Evolutionary conservation across 2,329 filamentous ascomycete genomes (phyloP).

Genomic region (Tolypocladium capitatum): DNA sequence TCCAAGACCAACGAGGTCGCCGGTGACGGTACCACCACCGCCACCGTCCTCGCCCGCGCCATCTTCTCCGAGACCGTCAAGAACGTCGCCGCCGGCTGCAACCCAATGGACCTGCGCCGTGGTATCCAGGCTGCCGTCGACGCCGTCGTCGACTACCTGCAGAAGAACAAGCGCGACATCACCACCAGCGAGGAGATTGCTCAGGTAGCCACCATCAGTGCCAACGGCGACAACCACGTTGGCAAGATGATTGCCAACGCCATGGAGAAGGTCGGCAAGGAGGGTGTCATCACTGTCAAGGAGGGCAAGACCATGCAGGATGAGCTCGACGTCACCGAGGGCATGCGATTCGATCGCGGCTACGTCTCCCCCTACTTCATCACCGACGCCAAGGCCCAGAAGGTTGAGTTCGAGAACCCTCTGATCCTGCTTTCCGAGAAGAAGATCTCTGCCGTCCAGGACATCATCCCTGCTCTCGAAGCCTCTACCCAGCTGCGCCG

Average conservation of each 20-base stretch:
- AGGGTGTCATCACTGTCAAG: slow-evolving; percentile 99
- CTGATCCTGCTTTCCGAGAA: slow-evolving; percentile 97
- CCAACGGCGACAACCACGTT: slow-evolving; percentile 92
- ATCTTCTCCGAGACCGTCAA: slow-evolving; percentile 99
- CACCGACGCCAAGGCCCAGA: slow-evolving; percentile 95
- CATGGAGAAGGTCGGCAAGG: slow-evolving; percentile 99
- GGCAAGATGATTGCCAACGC: slow-evolving; percentile 92
- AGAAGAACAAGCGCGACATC: slow-evolving; percentile 94
- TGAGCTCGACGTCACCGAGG: slow-evolving; percentile 97
- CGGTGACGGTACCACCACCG: slow-evolving; percentile 96
- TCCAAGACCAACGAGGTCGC: slow-evolving; percentile 99
- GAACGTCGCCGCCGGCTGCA: slow-evolving; percentile 98
- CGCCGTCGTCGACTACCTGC: slow-evolving; percentile 84
- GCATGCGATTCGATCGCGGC: slow-evolving; percentile 99
- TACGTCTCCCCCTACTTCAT: slow-evolving; percentile 99
- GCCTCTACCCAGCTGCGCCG: slow-evolving; percentile 90
- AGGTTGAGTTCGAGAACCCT: slow-evolving; percentile 99
- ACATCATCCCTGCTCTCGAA: slow-evolving; percentile 96
- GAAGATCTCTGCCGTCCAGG: slow-evolving; percentile 99
- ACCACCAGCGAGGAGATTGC: slow-evolving; percentile 95
- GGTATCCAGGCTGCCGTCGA: slow-evolving; percentile 96
- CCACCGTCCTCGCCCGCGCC: slow-evolving; percentile 88
- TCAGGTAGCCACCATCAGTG: slow-evolving; percentile 95
- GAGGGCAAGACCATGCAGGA: slow-evolving; percentile 98
- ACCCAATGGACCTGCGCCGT: slow-evolving; percentile 96